phyloP scores from a whole-genome alignment of 2,329 filamentous ascomycete species.

The Balansia obtecta region DNA sequence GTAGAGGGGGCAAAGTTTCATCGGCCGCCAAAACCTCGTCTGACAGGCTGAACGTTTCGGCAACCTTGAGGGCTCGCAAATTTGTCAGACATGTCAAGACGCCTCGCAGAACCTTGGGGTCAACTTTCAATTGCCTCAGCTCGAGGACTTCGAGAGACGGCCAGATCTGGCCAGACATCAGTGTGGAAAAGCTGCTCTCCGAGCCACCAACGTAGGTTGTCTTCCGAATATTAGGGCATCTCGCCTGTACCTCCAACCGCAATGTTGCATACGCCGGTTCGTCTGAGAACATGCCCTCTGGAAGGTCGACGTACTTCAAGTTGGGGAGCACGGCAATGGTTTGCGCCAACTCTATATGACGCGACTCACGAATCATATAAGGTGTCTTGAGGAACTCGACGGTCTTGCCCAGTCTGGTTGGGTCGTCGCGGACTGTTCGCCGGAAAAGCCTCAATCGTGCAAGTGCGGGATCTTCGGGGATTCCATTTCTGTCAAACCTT shows the following conservation, averaged over 20 bases:
- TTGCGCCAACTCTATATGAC: constrained; percentile 71
- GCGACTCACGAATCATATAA: constrained; percentile 88
- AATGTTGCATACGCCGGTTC: constrained; percentile 64
- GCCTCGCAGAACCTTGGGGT: constrained; percentile 56
- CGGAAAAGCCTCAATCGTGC: constrained; percentile 67
- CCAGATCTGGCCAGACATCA: constrained; percentile 57
- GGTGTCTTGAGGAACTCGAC: constrained; percentile 78
- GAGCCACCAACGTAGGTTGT: constrained; percentile 76
- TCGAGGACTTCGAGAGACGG: constrained; percentile 61
- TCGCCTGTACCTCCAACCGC: constrained; percentile 70
- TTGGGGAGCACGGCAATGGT: constrained; percentile 77
- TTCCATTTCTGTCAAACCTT: constrained; percentile 62
- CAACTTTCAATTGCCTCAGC: constrained; percentile 53
- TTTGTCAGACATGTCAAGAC: constrained; percentile 55
- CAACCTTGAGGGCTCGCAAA: constrained; percentile 64
- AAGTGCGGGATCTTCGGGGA: constrained; percentile 68
- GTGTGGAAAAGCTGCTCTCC: constrained; percentile 61
- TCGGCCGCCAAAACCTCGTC: constrained; percentile 63
- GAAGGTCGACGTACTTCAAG: constrained; percentile 79
- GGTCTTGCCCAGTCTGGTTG: constrained; percentile 50
- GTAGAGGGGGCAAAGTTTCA: constrained; percentile 57
- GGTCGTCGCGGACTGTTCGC: constrained; percentile 69
- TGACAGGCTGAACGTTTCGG: constrained; percentile 55
- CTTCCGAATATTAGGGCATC: constrained; percentile 74
- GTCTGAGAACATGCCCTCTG: constrained; percentile 75